Base-by-base conservation (phyloP, 2,329 filamentous ascomycete species). In the Mollisia scopiformis region DNA sequence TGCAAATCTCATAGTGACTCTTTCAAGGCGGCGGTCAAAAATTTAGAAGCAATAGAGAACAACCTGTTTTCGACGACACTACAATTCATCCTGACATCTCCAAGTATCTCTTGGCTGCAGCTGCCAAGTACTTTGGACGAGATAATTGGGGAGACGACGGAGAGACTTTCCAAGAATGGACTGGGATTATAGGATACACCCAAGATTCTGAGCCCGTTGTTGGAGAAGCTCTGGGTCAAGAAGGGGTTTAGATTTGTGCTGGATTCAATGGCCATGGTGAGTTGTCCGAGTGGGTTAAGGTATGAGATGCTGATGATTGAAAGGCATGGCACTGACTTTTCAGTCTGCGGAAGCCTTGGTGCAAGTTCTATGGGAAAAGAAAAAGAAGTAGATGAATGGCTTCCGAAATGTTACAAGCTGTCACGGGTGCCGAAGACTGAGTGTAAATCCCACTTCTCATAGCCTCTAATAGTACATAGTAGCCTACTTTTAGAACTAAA, bases 131-230 rank as follows among this genome's bases (percentile, higher is more conserved):
- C 47, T 75, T 76, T 55, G 71, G 73, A 2, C 16, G 57, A 11
- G 67, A 72, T 46, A 73, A 75, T 43, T 85, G 82, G 82, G 82
- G 80, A 10, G 69, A 71, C 5, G 78, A 81, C 57, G 79, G 80
- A 3, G 73, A 78, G 10, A 68, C 82, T 10, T 72, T 79, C 23
- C 70, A 66, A 41, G 76, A 80, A 35, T 86, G 82, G 82, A 79
- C 79, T 8, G 83, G 84, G 2, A 83, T 85, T 66, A 85, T 84
- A 80, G 83, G 81, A 0, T 84, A 80, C 63, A 82, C 79, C 5
- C 74, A 77, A 1, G 83, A 86, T 65, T 76, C 76, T 0, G 72
- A 81, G 46, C 82, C 83, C 0, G 74, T 83, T 46, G 80, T 85
- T 1, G 83, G 83, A 0, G 74, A 77, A 63, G 74, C 84, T 59